Evolutionary conservation across 140 eudicot species (phyloP), one percentile per base, ranked within the genome.

Genomic region (Cichorium intybus): DNA sequence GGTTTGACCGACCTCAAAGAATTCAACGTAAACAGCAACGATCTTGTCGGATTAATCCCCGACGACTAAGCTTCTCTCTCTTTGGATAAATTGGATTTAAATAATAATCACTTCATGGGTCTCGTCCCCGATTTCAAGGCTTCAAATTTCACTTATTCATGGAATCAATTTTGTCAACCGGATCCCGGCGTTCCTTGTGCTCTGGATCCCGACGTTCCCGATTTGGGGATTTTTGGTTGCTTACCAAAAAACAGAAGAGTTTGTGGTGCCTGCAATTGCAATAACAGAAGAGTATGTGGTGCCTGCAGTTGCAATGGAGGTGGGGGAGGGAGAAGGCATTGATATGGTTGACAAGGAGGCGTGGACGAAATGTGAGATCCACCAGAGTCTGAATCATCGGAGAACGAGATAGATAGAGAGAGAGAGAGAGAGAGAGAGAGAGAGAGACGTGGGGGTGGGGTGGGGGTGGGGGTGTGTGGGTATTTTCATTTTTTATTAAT

Each of bases 91-190:
- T 52, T 94, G 51, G 95, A 89, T 89, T 80, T 94, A 75, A 89
- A 84, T 59, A 89, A 94, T 69, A 94, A 94, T 77, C 90, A 76
- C 6, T 84, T 94, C 51, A 84, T 94, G 97, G 99, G 99, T 56
- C 84, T 90, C 47, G 54, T 84, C 3, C 97, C 99, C 0, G 74
- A 75, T 46, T 89, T 82, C 70, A 82, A 84, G 68, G 86, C 88
- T 62, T 75, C 58, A 1, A 86, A 86, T 17, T 84, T 58, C 68
- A 77, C 77, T 48, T 89, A 62, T 62, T 73, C 34, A 8, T 74
- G 88, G 0, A 94, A 94, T 41, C 66, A 74, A 0, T 94, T 94
- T 78, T 94, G 99, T 64, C 78, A 74, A 65, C 22, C 83, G 46
- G 77, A 64, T 68, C 77, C 78, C 3, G 97, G 97, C 23, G 62